These are phyloP conservation scores for Glycine tomentella DNA, from an alignment of 306 rosid species.

Conservation along the genomic window DNA sequence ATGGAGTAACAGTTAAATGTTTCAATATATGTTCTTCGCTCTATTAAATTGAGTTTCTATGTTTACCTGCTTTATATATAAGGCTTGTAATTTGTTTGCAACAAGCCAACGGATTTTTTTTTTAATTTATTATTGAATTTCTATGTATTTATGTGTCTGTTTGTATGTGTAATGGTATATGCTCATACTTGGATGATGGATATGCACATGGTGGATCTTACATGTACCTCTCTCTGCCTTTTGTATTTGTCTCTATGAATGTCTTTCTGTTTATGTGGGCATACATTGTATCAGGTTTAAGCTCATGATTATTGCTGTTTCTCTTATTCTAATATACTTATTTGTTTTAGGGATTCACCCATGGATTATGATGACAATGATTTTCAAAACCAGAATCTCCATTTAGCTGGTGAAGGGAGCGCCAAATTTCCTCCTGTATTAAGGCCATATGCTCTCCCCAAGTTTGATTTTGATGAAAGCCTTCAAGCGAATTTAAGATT, in stretches of 20 bases:
- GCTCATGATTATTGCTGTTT: conserved; percentile 13
- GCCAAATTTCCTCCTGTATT: conserved; percentile 84
- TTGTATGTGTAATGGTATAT: neutral
- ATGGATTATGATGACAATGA: conserved; percentile 99
- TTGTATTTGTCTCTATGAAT: conserved; percentile 9
- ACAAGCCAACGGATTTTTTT: neutral
- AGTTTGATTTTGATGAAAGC: conserved; percentile 97
- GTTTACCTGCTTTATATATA: conserved; percentile 12
- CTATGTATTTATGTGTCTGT: neutral
- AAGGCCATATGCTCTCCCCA: conserved; percentile 84
- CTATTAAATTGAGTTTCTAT: conserved; percentile 18
- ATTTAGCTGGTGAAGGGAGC: conserved; percentile 97
- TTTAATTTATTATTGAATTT: neutral
- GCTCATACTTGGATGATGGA: conserved; percentile 11
- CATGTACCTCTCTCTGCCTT: too few relatives aligned
- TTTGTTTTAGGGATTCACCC: conserved; percentile 82
- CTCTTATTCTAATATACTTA: conserved; percentile 34
- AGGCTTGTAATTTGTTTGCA: too few relatives aligned
- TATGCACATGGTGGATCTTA: too few relatives aligned
- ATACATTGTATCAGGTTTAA: conserved; percentile 13
- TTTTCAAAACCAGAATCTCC: conserved; percentile 97
- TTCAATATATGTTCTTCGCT: neutral
- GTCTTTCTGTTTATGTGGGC: conserved; percentile 18
- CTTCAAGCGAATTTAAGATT: conserved; percentile 91
- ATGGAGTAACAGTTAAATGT: neutral